Conservation (phyloP, 208 protist genomes). For the Novymonas esmeraldas region DNA sequence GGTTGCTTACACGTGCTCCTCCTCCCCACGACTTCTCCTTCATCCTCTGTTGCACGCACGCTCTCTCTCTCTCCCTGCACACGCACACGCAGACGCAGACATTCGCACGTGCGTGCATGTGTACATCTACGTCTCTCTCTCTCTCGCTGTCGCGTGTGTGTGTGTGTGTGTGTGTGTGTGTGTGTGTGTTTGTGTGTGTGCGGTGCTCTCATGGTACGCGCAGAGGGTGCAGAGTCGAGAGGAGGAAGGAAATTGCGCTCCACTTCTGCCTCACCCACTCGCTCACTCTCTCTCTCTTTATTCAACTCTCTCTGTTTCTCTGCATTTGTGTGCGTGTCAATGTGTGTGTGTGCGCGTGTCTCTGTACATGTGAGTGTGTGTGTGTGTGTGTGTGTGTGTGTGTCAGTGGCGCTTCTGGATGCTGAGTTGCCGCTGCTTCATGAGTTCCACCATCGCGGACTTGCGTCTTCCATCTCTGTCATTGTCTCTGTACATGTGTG, state of each 20-base stretch:
- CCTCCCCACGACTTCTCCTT: no score
- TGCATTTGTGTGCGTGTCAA: not conserved
- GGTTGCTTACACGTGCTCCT: no score
- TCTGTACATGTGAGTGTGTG: not conserved
- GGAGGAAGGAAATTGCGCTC: no score
- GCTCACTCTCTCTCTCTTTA: not conserved
- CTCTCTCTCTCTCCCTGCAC: no score
- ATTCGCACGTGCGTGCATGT: no score
- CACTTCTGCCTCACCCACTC: not conserved
- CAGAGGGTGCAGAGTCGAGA: no score
- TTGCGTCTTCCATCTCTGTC: not conserved
- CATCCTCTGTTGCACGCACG: no score
- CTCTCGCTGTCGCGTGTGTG: no score
- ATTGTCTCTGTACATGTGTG: slow-evolving; percentile 11
- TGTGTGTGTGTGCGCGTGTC: not conserved
- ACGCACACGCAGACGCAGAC: no score
- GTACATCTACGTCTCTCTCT: no score
- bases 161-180: not conserved
- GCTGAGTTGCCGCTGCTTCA: not conserved
- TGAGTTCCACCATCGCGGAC: not conserved
- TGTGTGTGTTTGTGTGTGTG: not conserved
- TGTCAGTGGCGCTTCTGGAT: not conserved
- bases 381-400: not conserved
- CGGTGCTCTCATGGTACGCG: no score
- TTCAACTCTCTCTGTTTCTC: not conserved